phyloP scores from a whole-genome alignment of 805 yeast species.

The Wickerhamia fluorescens region DNA sequence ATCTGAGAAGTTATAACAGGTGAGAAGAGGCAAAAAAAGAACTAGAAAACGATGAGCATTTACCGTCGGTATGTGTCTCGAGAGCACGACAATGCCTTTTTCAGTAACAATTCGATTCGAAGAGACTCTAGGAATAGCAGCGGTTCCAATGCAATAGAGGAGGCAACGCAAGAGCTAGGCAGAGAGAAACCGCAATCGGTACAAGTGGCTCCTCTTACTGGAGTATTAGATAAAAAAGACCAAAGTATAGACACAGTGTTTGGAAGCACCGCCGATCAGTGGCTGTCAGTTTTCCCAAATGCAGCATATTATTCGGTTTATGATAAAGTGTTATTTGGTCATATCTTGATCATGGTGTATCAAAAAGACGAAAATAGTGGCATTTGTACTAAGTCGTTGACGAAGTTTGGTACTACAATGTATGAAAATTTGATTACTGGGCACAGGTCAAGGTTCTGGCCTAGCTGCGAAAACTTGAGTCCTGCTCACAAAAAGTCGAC shows the following conservation, averaged over 20 bases:
- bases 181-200: no score
- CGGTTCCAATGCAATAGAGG: no score
- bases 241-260: no score
- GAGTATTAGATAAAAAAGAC: no score
- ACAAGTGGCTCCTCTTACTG: no score
- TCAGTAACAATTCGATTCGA: no score
- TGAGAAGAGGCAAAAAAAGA: no score
- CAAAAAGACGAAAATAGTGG: conserved; percentile 39
- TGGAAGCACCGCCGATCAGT: not conserved
- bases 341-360: conserved; percentile 43
- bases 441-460: conserved; percentile 61
- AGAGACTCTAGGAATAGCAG: no score
- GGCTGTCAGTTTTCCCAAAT: conserved; percentile 1
- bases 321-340: conserved; percentile 40
- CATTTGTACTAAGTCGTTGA: conserved; percentile 49
- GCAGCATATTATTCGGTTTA: conserved; percentile 32
- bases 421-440: conserved; percentile 53
- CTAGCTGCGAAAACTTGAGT: conserved; percentile 66
- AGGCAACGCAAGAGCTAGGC: no score
- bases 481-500: conserved; percentile 44
- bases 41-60: conserved; percentile 26
- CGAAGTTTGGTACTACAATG: conserved; percentile 60
- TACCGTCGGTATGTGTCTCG: conserved; percentile 34
- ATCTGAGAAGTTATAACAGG: no score
- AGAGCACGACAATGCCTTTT: conserved; percentile 22